These are phyloP conservation scores for Onygenales sp. DNA, from an alignment of 2,329 filamentous ascomycete species.

Conservation along the genomic window DNA sequence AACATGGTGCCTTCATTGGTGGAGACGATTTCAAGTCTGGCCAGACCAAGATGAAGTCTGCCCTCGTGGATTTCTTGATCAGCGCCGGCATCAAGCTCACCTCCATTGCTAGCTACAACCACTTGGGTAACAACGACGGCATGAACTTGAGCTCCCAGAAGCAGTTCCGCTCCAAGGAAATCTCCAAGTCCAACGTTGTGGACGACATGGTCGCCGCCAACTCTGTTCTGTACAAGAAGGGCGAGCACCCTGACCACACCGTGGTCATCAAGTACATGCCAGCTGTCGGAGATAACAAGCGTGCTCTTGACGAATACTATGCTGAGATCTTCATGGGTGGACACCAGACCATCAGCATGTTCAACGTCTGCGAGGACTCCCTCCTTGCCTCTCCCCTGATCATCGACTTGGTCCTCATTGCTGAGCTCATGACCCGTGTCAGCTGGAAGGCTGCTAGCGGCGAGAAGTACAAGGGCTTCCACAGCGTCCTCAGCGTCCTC, in stretches of 20 bases:
- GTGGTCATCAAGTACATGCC: constrained; percentile 99
- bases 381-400: constrained; percentile 91
- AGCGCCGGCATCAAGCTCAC: constrained; percentile 98
- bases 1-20: constrained; percentile 81
- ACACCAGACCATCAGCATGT: constrained; percentile 95
- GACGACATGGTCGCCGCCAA: constrained; percentile 99
- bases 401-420: constrained; percentile 85
- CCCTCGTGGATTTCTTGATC: constrained; percentile 96
- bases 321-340: constrained; percentile 98
- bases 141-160: constrained; percentile 96
- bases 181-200: constrained; percentile 97
- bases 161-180: constrained; percentile 99
- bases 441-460: constrained; percentile 66
- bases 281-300: constrained; percentile 97
- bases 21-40: constrained; percentile 99
- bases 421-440: constrained; percentile 98
- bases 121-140: constrained; percentile 98
- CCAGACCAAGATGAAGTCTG: constrained; percentile 99
- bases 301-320: constrained; percentile 97
- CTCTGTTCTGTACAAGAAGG: constrained; percentile 75
- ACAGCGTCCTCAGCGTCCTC: constrained; percentile 90
- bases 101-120: constrained; percentile 98
- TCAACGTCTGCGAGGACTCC: constrained; percentile 99
- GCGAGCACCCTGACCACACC: constrained; percentile 93
- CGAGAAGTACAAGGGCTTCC: constrained; percentile 81